A percentile compares a stretch with the other conserved stretches of the same genome.
Evolutionary conservation across 1,284 basidiomycete species (phyloP).

Genomic region (Puccinia hordei): DNA sequence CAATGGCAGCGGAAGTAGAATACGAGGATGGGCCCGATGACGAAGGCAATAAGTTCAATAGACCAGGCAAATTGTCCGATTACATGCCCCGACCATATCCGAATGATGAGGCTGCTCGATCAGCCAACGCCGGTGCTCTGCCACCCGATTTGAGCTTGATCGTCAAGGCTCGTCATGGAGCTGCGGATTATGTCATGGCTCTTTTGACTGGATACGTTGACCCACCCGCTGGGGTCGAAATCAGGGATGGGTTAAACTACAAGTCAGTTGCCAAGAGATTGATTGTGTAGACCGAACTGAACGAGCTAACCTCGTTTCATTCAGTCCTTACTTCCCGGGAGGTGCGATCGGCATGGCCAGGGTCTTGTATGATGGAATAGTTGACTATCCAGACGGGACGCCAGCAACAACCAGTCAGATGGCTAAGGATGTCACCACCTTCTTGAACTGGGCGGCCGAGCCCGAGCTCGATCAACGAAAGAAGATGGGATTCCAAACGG

Average conservation of each 20-base stretch:
- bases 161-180: slow-evolving; percentile 96
- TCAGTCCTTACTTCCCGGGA: slow-evolving; percentile 78
- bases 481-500: slow-evolving; percentile 75
- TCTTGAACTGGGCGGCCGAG: slow-evolving; percentile 75
- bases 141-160: slow-evolving; percentile 98
- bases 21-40: slow-evolving; percentile 95
- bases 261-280: slow-evolving; percentile 65
- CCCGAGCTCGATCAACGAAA: slow-evolving; percentile 98
- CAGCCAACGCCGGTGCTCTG: slow-evolving; percentile 88
- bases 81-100: slow-evolving; percentile 95
- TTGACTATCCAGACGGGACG: slow-evolving; percentile 95
- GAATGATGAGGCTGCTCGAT: slow-evolving; percentile 96
- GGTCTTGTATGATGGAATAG: slow-evolving; percentile 85
- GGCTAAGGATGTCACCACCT: slow-evolving; percentile 97
- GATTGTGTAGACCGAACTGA: slow-evolving; percentile 5
- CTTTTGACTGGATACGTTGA: slow-evolving; percentile 96
- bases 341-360: slow-evolving; percentile 98
- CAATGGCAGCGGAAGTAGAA: slow-evolving; percentile 94
- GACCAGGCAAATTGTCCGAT: slow-evolving; percentile 95
- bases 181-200: slow-evolving; percentile 95
- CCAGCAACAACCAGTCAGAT: slow-evolving; percentile 97
- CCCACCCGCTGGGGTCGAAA: slow-evolving; percentile 90
- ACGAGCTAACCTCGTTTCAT: slow-evolving; percentile 40
- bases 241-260: slow-evolving; percentile 97
- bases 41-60: slow-evolving; percentile 95